Evolutionary conservation across 345 rosid genomes (phyloP).

Genomic region (Combretum micranthum): DNA sequence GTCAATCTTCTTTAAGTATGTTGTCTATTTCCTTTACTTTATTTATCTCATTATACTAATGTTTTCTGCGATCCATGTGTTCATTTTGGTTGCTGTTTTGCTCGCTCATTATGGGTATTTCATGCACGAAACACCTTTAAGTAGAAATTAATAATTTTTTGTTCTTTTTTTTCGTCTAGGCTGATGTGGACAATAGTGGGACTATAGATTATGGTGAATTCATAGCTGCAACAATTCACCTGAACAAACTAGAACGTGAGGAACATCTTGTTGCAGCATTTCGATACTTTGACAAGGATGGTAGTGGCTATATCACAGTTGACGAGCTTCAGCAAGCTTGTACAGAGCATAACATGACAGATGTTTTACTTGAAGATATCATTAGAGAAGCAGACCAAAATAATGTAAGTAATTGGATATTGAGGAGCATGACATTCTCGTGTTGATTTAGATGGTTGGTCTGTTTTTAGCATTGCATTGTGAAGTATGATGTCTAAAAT

Average conservation of each 20-base stretch:
- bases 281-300: conserved; percentile 91
- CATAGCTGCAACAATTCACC: conserved; percentile 93
- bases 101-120: not conserved
- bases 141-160: not conserved
- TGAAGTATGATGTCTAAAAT: too few species aligned
- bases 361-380: conserved; percentile 82
- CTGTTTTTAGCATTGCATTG: too few species aligned
- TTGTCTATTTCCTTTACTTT: not conserved
- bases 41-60: not conserved
- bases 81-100: not conserved
- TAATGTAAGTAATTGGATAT: conserved; percentile 52
- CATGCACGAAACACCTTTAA: not conserved
- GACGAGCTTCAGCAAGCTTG: conserved; percentile 98
- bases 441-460: too few species aligned
- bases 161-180: too few species aligned
- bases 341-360: conserved; percentile 80
- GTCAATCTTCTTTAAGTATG: too few species aligned
- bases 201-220: conserved; percentile 95
- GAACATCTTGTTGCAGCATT: conserved; percentile 97
- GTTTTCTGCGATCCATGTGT: too few species aligned
- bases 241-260: conserved; percentile 91
- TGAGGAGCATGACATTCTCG: too few species aligned
- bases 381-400: conserved; percentile 96
- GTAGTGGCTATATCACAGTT: conserved; percentile 89
- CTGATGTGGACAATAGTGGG: conserved; percentile 97